Evolutionary conservation across 345 rosid genomes (phyloP).

Genomic region (Stellera chamaejasme): DNA sequence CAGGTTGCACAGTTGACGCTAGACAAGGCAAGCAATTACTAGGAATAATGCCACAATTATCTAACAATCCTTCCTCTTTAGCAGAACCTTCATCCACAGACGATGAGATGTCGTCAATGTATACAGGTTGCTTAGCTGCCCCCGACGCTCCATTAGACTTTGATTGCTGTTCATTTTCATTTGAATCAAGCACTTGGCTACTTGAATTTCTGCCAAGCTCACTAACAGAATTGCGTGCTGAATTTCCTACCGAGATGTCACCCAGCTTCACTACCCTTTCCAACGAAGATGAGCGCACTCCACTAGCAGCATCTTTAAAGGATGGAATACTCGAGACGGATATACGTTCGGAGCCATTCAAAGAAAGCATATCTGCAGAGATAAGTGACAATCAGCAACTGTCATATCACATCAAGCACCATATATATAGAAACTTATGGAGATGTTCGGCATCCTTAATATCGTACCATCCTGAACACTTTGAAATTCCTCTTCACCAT

Average conservation of each 20-base stretch:
- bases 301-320: constrained; percentile 26
- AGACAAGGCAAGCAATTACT: constrained; percentile 83
- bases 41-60: constrained; percentile 66
- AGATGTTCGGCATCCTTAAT: neutral
- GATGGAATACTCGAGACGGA: constrained; percentile 42
- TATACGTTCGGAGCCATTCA: constrained; percentile 44
- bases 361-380: constrained; percentile 54
- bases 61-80: constrained; percentile 36
- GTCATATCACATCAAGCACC: neutral
- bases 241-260: constrained; percentile 27
- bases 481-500: constrained; percentile 77
- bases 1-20: constrained; percentile 47
- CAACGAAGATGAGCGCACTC: constrained; percentile 25
- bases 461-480: constrained; percentile 78
- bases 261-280: constrained; percentile 33
- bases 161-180: constrained; percentile 21
- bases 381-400: constrained; percentile 4
- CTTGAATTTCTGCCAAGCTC: constrained; percentile 19
- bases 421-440: neutral
- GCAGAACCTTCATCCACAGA: constrained; percentile 44
- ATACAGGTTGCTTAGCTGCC: constrained; percentile 44
- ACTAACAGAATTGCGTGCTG: constrained; percentile 23
- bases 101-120: constrained; percentile 42
- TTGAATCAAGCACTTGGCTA: constrained; percentile 23
- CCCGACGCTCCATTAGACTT: constrained; percentile 20